Conservation (phyloP, 2,329 filamentous ascomycete species). For the Pezicula carpinea region DNA sequence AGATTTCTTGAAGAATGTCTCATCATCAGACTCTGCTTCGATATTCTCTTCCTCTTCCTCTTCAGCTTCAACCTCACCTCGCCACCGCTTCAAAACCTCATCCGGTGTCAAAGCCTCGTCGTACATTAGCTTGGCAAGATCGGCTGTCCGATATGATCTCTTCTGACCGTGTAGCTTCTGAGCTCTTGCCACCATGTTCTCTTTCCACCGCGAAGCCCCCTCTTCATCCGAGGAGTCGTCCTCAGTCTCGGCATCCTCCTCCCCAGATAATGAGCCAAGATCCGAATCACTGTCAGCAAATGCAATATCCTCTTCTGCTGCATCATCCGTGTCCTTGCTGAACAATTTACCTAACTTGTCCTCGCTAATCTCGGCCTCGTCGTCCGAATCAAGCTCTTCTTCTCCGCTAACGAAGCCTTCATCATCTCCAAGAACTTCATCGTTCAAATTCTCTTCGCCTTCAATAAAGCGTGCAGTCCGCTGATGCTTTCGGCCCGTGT, state of each 20-base stretch:
- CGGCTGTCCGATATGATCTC: slow-evolving; percentile 70
- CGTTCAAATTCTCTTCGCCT: slow-evolving; percentile 52
- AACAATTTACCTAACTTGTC: slow-evolving; percentile 58
- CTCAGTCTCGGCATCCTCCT: slow-evolving; percentile 32
- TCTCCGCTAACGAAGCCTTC: slow-evolving; percentile 30
- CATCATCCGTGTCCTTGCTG: slow-evolving; percentile 46
- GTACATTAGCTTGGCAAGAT: slow-evolving; percentile 86
- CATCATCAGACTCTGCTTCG: slow-evolving; percentile 45
- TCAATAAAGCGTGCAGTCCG: slow-evolving; percentile 54
- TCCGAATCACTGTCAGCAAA: slow-evolving; percentile 98
- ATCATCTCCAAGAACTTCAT: slow-evolving; percentile 53
- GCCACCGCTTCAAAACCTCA: slow-evolving; percentile 77
- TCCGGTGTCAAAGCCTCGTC: slow-evolving; percentile 71
- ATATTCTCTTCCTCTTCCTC: slow-evolving; percentile 56
- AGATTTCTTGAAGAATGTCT: slow-evolving; percentile 62
- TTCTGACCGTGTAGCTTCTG: slow-evolving; percentile 64
- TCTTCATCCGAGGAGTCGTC: slow-evolving; percentile 55
- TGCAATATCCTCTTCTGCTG: slow-evolving; percentile 65
- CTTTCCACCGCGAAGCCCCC: slow-evolving; percentile 78
- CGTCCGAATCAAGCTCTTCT: slow-evolving; percentile 38
- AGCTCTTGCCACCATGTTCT: slow-evolving; percentile 74
- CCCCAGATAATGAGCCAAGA: slow-evolving; percentile 74
- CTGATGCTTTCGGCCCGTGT: slow-evolving; percentile 57
- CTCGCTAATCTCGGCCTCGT: slow-evolving; percentile 54
- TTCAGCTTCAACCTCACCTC: slow-evolving; percentile 50